Evolutionary conservation across 2,329 filamentous ascomycete species (phyloP).

Genomic region (Aspergillus tamarii): DNA sequence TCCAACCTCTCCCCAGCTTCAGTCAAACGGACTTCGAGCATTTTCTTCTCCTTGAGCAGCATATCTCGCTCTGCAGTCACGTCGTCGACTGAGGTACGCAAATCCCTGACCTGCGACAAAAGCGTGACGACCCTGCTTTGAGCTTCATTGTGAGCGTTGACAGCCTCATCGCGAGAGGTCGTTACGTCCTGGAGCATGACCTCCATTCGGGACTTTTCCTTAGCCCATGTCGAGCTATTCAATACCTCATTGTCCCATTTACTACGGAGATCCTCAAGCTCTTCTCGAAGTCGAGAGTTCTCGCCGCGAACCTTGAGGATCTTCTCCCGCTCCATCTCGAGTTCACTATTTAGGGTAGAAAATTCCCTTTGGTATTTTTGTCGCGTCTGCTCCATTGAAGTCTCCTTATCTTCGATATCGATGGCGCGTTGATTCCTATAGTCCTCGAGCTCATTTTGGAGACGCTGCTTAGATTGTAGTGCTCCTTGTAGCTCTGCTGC

Average conservation of each 20-base stretch:
- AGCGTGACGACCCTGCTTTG: slow-evolving; percentile 91
- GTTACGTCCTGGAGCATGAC: slow-evolving; percentile 85
- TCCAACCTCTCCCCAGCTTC: slow-evolving; percentile 89
- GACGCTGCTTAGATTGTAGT: slow-evolving; percentile 85
- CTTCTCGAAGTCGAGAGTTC: slow-evolving; percentile 86
- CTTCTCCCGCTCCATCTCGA: slow-evolving; percentile 92
- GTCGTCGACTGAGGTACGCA: slow-evolving; percentile 85
- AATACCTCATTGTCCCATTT: slow-evolving; percentile 99
- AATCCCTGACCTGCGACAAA: slow-evolving; percentile 82
- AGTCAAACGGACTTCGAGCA: slow-evolving; percentile 78
- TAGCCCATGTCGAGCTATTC: slow-evolving; percentile 97
- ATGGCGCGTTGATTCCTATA: slow-evolving; percentile 94
- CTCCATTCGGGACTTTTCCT: slow-evolving; percentile 92
- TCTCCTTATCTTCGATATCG: slow-evolving; percentile 95
- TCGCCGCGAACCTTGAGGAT: slow-evolving; percentile 81
- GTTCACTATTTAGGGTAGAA: slow-evolving; percentile 83
- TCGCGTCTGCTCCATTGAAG: slow-evolving; percentile 92
- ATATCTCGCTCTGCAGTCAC: slow-evolving; percentile 81
- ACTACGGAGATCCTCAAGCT: slow-evolving; percentile 88
- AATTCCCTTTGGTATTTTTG: slow-evolving; percentile 98
- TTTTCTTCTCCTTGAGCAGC: slow-evolving; percentile 85
- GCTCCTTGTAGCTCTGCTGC: slow-evolving; percentile 86
- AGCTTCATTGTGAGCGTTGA: slow-evolving; percentile 89
- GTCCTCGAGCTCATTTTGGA: slow-evolving; percentile 96
- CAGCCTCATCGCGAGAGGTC: slow-evolving; percentile 90